Evolutionary conservation across 2,329 filamentous ascomycete genomes (phyloP), one percentile per base, ranked within the genome.

Genomic region (Stagonosporopsis chrysanthemi): DNA sequence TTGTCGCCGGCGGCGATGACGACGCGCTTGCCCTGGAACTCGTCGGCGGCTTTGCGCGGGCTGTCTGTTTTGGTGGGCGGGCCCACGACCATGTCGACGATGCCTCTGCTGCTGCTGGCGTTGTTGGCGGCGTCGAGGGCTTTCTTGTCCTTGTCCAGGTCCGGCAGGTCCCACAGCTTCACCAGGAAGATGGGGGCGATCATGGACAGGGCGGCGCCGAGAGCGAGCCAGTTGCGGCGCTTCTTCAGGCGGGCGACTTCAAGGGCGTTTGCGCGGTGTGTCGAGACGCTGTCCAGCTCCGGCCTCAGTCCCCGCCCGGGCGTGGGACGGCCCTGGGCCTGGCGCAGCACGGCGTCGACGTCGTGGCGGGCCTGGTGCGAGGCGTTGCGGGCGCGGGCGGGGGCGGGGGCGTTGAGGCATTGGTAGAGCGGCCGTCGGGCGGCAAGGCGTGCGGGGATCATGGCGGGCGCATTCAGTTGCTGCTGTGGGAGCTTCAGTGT

Each of bases 1-100:
- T 85, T 83, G 60, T 89, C 87, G 57, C 88, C 87, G 1, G 89
- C 75, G 14, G 90, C 83, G 17, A 87, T 76, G 15, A 87, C 77
- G 5, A 86, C 82, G 41, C 83, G 81, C 63, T 85, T 84, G 49
- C 82, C 82, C 58, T 82, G 80, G 56, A 84, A 83, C 17, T 74
- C 69, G 6, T 77, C 70, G 64, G 63, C 73, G 14, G 68, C 72
- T 5, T 64, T 68, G 22, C 65, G 64, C 0, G 72, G 70, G 17
- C 67, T 64, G 45, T 76, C 73, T 1, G 64, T 65, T 33, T 69
- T 64, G 19, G 70, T 71, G 2, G 71, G 69, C 7, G 65, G 59
- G 2, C 67, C 66, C 40, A 60, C 29, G 38, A 74, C 53, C 52
- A 68, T 56, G 40, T 74, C 70, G 31, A 71, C 44, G 15, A 71